Evolutionary conservation across 2,329 filamentous ascomycete genomes (phyloP), one percentile per base, ranked within the genome.

Genomic region (Cordyceps farinosa): DNA sequence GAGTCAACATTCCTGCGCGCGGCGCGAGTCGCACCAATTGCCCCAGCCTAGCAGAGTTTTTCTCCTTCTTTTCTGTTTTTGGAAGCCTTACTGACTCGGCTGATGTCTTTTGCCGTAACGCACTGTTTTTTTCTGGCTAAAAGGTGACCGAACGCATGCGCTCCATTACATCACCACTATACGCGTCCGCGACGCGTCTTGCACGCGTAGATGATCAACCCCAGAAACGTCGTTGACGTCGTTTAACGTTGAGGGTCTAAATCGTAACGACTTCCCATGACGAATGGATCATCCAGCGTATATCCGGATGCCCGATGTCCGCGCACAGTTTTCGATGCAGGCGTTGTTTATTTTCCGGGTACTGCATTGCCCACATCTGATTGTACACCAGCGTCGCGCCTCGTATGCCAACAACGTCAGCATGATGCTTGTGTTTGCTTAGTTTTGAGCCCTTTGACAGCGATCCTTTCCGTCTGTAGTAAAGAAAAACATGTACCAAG

Each of bases 101-200:
- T 61, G 36, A 44, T 38, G 11, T 2, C n/a, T 45, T 34, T 40
- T 40, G 56, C 56, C 54, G 11, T 8, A 11, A 22, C 22, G 22
- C 2, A 22, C 17, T 8, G 17, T 50, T 27, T 51, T 50, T 30
- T 42, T 50, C 10, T 42, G 22, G 22, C 22, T 22, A 22, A 22
- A 22, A 22, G 22, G 22, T 22, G 22, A 22, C 22, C 22, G 22
- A 22, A 22, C 22, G 22, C 22, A 22, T 22, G 22, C 22, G 22
- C 22, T 22, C 22, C 22, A 30, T 60, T 60, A 44, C 57, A 60
- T 51, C 42, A 55, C 9, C 51, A 29, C 34, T 34, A 11, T 22
- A 61, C 59, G 59, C 59, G 59, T 61, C 29, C 2, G 10, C 38
- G 36, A 53, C 58, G 58, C 58, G 48, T 53, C 51, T 40, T 3